Evolutionary conservation across 106 monocot genomes (phyloP), one percentile per base, ranked within the genome.

Genomic region (Alisma plantagoaquatica): DNA sequence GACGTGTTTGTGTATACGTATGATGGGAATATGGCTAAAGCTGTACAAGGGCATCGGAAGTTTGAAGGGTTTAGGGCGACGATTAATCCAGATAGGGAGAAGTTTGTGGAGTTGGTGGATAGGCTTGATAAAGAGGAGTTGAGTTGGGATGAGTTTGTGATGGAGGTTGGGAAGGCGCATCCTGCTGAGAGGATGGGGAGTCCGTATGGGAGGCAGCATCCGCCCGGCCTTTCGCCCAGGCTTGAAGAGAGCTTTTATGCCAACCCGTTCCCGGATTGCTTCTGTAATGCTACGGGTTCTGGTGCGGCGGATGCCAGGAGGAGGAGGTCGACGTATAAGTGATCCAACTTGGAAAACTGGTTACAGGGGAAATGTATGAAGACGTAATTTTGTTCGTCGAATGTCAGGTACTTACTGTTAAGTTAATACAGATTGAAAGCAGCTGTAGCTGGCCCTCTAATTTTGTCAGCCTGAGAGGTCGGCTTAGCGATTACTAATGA

Each of bases 21-120:
- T 23, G 78, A 75, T 52, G 83, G 83, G 8, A 83, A 83, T 54
- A 83, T 83, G 83, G 83, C 83, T 27, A 83, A 71, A 46, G 83
- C 78, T 23, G 78, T 83, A 27, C 73, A 65, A 23, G 83, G 83
- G 1, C 83, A 83, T 27, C 53, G 83, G 32, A 71, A 65, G 31
- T 83, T 71, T 23, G 66, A 70, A 52, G 83, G 83, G 23, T 83
- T 83, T 38, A 65, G 22, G 27, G 66, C 70, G 49, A 83, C 74
- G 21, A 77, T 83, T 22, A 74, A 68, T 38, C 83, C 83, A 12
- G 67, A 83, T 60, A 83, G 72, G 81, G 76, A 67, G 1, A 49
- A 6, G 28, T 68, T 59, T 41, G 67, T 68, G 41, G 17, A 51
- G 1, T 41, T 68, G 17, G 25, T 59, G 4, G 67, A 68, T 28